These are phyloP conservation scores for Phialophora chinensis DNA, from an alignment of 2,329 filamentous ascomycete genomes.

Conservation along the genomic window DNA sequence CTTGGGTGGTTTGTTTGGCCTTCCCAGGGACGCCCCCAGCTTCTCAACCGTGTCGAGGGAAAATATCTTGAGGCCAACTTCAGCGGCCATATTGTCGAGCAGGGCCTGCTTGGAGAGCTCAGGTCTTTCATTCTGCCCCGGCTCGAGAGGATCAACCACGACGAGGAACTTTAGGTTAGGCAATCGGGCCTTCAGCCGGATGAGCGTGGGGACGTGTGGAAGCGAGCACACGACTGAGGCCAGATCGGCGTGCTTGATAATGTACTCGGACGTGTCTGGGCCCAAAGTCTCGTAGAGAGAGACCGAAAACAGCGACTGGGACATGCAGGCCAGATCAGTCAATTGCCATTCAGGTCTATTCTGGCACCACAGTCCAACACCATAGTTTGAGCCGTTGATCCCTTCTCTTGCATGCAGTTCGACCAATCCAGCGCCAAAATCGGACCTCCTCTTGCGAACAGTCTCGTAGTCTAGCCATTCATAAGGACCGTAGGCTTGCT, in stretches of 20 bases:
- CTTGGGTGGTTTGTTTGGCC: constrained; percentile 72
- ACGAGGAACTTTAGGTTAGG: constrained; percentile 87
- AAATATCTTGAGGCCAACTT: constrained; percentile 77
- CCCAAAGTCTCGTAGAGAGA: constrained; percentile 97
- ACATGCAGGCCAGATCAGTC: constrained; percentile 82
- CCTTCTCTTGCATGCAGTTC: constrained; percentile 78
- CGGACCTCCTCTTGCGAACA: constrained; percentile 77
- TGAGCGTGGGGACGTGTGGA: constrained; percentile 77
- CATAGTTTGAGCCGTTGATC: constrained; percentile 70
- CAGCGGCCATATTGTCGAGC: constrained; percentile 72
- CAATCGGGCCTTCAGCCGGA: constrained; percentile 78
- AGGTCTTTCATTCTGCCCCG: constrained; percentile 69
- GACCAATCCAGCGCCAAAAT: constrained; percentile 83
- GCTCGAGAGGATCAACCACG: constrained; percentile 80
- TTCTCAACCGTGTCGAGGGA: constrained; percentile 81
- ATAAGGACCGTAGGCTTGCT: constrained; percentile 76
- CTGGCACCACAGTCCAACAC: constrained; percentile 83
- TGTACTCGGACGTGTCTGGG: constrained; percentile 89
- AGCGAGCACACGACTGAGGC: constrained; percentile 77
- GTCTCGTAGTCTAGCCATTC: constrained; percentile 84
- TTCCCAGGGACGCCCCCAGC: constrained; percentile 72
- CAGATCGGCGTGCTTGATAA: constrained; percentile 87
- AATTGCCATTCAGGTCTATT: constrained; percentile 91
- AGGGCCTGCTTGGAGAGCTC: constrained; percentile 81
- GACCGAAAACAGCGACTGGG: constrained; percentile 85